These are phyloP conservation scores for Aciculosporium take DNA, from an alignment of 2,329 filamentous ascomycete species.

Conservation along the genomic window DNA sequence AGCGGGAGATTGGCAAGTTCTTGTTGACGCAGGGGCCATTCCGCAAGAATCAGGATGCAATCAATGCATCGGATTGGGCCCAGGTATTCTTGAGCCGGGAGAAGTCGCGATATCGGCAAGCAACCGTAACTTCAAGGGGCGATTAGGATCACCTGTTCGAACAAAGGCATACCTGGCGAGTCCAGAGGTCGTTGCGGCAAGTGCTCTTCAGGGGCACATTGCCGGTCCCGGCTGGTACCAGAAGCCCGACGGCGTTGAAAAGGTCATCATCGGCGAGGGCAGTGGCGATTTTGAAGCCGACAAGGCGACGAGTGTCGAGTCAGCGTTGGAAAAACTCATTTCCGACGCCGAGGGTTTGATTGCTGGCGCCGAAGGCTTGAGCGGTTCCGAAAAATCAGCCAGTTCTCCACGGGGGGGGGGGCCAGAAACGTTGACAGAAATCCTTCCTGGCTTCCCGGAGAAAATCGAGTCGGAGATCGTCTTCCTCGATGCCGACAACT, in stretches of 20 bases:
- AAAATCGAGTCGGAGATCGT: not conserved
- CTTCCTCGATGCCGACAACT: not conserved
- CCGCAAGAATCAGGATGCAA: constrained; percentile 27
- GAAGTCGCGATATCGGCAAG: constrained; percentile 79
- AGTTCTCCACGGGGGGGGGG: not conserved
- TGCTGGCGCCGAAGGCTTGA: constrained; percentile 33
- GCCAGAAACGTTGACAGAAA: constrained; percentile 7
- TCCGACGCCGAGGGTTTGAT: constrained; percentile 52
- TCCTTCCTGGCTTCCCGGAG: constrained; percentile 4
- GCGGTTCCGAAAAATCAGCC: constrained; percentile 10
- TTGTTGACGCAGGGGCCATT: constrained; percentile 28
- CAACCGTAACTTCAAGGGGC: constrained; percentile 83
- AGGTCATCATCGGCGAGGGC: constrained; percentile 58
- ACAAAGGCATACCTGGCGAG: constrained; percentile 47
- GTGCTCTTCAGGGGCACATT: constrained; percentile 59
- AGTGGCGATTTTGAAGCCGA: constrained; percentile 43
- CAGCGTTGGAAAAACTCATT: constrained; percentile 59
- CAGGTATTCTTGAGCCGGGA: constrained; percentile 66
- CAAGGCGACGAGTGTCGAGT: constrained; percentile 39
- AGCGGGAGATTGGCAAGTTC: constrained; percentile 66
- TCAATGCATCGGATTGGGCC: constrained; percentile 74
- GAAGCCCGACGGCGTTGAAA: constrained; percentile 50
- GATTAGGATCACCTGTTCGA: not conserved
- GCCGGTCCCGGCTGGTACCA: constrained; percentile 67
- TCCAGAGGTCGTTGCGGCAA: constrained; percentile 85